Conservation (phyloP, 129 eudicot species). For the Helichrysum umbraculigerum region DNA sequence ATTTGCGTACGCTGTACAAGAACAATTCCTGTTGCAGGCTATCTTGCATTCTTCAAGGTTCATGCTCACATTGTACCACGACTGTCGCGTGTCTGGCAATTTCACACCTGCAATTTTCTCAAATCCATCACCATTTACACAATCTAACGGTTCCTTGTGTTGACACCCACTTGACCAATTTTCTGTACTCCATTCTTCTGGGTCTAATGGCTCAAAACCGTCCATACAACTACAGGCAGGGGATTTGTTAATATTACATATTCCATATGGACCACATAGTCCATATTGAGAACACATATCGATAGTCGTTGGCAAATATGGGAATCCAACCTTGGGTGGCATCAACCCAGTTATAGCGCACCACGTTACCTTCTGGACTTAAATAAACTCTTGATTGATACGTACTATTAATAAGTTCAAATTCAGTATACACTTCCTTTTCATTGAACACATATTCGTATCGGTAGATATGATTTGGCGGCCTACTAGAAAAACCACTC, state of each 20-base stretch:
- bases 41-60: neutral
- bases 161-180: neutral
- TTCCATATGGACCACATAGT: slow-evolving; percentile 1
- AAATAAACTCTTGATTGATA: neutral
- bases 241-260: neutral
- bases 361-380: neutral
- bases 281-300: neutral
- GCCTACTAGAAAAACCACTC: neutral
- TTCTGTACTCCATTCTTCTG: neutral
- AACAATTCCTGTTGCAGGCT: neutral
- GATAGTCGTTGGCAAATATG: neutral
- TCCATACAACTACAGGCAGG: neutral
- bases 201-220: neutral
- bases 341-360: neutral
- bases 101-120: neutral
- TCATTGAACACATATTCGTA: neutral
- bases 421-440: neutral
- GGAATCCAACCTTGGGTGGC: neutral
- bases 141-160: neutral
- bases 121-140: neutral
- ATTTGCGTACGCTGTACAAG: slow-evolving; percentile 6
- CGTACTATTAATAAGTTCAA: neutral
- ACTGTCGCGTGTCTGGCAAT: neutral
- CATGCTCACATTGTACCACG: slow-evolving; percentile 4
- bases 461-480: neutral